Conservation (phyloP, 2,329 filamentous ascomycete species). For the Botrytis fragariae region DNA sequence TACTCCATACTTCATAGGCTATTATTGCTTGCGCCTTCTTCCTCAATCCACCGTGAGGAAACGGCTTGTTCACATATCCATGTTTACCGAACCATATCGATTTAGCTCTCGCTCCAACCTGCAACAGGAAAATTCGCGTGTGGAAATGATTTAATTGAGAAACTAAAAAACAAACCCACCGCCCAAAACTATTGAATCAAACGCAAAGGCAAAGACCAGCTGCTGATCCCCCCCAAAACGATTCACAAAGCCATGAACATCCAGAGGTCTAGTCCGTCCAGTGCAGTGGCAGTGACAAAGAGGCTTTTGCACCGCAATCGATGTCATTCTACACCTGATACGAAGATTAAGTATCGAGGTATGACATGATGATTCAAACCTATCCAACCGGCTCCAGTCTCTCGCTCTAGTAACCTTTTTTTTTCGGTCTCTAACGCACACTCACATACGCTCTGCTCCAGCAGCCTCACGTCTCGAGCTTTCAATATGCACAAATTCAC, state of each 20-base stretch:
- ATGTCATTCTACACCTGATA: not conserved
- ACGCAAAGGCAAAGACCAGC: not conserved
- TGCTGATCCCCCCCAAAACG: not conserved
- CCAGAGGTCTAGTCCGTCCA: not conserved
- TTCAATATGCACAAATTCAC: not conserved
- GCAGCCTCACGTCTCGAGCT: not conserved
- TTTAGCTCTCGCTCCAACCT: not conserved
- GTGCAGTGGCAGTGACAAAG: not conserved
- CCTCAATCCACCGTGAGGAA: not conserved
- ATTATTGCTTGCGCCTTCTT: not conserved
- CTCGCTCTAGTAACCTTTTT: not conserved
- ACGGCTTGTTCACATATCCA: not conserved
- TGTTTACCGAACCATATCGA: not conserved
- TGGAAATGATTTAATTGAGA: not conserved
- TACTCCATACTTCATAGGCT: not conserved
- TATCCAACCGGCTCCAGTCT: not conserved
- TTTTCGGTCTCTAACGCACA: too few relatives aligned
- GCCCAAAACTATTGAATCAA: not conserved
- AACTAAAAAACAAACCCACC: too few relatives aligned
- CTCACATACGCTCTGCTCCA: too few relatives aligned
- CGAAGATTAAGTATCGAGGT: not conserved
- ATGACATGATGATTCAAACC: not conserved
- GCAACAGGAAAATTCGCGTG: not conserved
- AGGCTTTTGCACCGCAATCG: not conserved
- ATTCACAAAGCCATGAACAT: not conserved